Percentiles rank a stretch among this genome's conserved stretches.
phyloP scores from a whole-genome alignment of 108 stramenopile genomes.

The Mediolabrus comicus region DNA sequence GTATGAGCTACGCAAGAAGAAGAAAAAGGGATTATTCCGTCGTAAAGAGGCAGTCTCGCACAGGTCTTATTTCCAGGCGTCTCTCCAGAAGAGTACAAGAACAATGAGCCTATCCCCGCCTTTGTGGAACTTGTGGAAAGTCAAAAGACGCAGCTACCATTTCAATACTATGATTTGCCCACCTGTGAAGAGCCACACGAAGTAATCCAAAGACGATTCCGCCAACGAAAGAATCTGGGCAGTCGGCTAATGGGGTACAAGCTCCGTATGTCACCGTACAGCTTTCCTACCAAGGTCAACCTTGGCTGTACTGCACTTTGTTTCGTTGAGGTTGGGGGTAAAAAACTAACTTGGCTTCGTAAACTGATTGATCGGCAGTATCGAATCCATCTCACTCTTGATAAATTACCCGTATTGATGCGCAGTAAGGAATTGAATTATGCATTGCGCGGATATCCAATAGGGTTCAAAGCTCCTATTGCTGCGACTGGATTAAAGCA shows the following conservation, averaged over 20 bases:
- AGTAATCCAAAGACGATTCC: conserved; percentile 38
- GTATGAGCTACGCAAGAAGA: conserved; percentile 67
- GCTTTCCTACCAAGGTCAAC: conserved; percentile 46
- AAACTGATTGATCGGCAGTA: conserved; percentile 92
- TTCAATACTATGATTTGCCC: conserved; percentile 93
- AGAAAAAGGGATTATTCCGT: conserved; percentile 63
- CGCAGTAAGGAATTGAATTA: conserved; percentile 77
- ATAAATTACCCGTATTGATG: conserved; percentile 80
- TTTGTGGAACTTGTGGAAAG: conserved; percentile 75
- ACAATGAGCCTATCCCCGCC: conserved; percentile 57
- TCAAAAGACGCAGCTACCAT: conserved; percentile 90
- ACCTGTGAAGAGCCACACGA: conserved; percentile 65
- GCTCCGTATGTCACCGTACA: conserved; percentile 65
- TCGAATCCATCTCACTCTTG: conserved; percentile 87
- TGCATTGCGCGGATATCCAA: conserved; percentile 79
- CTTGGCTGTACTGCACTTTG: conserved; percentile 66
- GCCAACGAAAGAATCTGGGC: conserved; percentile 73
- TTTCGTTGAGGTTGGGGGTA: conserved; percentile 50
- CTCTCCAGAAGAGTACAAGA: conserved; percentile 63
- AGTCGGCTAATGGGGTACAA: conserved; percentile 71
- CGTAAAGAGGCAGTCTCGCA: conserved; percentile 57
- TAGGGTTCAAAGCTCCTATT: conserved; percentile 77
- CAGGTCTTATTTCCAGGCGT: conserved; percentile 80
- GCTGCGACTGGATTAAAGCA: conserved; percentile 51
- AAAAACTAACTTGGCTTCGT: conserved; percentile 69